Evolutionary conservation across 768 basidiomycete species (phyloP).

Genomic region (Kwoniella heveanensis): DNA sequence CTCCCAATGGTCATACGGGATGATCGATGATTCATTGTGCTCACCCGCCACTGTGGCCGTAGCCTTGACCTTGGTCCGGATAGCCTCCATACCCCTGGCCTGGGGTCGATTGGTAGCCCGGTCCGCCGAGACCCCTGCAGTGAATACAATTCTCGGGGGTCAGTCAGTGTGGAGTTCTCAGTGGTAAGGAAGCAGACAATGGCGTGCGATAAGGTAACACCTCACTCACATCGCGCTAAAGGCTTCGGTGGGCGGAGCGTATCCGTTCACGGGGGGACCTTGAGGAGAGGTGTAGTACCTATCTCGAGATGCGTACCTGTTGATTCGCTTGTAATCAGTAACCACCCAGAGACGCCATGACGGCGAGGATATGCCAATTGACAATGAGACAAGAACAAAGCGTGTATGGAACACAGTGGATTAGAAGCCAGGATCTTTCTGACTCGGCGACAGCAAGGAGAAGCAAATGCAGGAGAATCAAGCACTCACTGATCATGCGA

Average conservation of each 20-base stretch:
- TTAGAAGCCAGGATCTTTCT: no score
- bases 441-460: no score
- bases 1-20: no score
- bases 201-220: no score
- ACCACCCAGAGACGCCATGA: no score
- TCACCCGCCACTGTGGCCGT: neutral
- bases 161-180: no score
- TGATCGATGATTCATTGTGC: neutral
- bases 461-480: no score
- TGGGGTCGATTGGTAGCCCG: neutral
- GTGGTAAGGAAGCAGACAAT: neutral
- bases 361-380: no score
- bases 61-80: slow-evolving; percentile 2
- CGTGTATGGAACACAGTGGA: no score
- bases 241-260: neutral
- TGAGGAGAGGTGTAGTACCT: neutral
- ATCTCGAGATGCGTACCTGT: neutral
- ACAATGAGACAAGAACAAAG: no score
- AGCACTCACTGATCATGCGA: neutral
- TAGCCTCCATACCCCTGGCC: slow-evolving; percentile 8
- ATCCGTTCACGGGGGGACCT: neutral
- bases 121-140: slow-evolving; percentile 6
- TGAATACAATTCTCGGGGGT: no score
- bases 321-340: neutral
- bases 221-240: slow-evolving; percentile 14